Evolutionary conservation across 2,329 filamentous ascomycete genomes (phyloP).

Genomic region (Fusarium keratoplasticum): DNA sequence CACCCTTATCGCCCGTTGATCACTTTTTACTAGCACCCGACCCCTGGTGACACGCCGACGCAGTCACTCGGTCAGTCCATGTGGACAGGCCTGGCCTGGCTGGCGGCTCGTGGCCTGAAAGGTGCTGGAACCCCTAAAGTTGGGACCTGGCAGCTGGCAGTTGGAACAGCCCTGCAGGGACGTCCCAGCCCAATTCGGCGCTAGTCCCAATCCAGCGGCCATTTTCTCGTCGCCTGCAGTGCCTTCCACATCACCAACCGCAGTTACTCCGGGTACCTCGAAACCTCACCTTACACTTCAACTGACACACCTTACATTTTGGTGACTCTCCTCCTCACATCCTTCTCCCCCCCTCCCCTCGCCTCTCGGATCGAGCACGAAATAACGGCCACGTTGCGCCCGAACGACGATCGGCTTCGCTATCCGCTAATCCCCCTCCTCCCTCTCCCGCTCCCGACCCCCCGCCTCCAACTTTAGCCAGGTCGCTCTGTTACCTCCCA

Average conservation of each 20-base stretch:
- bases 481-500: slow-evolving; percentile 5
- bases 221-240: slow-evolving; percentile 18
- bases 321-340: slow-evolving; percentile 27
- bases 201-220: slow-evolving; percentile 49
- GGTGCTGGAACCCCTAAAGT: slow-evolving; percentile 18
- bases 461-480: slow-evolving; percentile 16
- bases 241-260: slow-evolving; percentile 47
- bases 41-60: slow-evolving; percentile 16
- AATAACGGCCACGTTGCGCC: slow-evolving; percentile 5
- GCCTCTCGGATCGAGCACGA: slow-evolving; percentile 23
- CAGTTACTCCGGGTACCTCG: slow-evolving; percentile 43
- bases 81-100: not conserved
- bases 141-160: slow-evolving; percentile 26
- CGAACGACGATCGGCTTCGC: slow-evolving; percentile 22
- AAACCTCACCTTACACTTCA: slow-evolving; percentile 42
- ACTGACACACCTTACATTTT: slow-evolving; percentile 34
- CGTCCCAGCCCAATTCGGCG: slow-evolving; percentile 33
- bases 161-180: slow-evolving; percentile 37
- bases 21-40: not conserved
- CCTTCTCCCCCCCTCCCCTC: slow-evolving; percentile 16
- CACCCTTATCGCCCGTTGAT: not conserved
- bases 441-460: not conserved
- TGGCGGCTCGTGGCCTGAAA: slow-evolving; percentile 8
- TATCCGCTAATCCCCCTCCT: slow-evolving; percentile 15
- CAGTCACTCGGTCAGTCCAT: slow-evolving; percentile 34